Evolutionary conservation across 2,329 filamentous ascomycete genomes (phyloP).

Genomic region (Trichoderma sp.): DNA sequence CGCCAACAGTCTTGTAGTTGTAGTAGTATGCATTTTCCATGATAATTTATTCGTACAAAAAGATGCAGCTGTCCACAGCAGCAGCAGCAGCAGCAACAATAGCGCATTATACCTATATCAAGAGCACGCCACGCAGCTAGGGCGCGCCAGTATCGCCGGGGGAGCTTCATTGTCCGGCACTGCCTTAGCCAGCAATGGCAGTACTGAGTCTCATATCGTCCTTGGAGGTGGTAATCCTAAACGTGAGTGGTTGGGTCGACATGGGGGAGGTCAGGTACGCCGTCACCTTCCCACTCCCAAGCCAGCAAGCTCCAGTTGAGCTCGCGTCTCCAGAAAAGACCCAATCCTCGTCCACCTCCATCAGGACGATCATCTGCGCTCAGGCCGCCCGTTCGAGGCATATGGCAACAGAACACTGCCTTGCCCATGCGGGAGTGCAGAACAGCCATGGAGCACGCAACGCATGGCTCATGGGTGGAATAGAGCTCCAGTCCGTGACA

Average conservation of each 20-base stretch:
- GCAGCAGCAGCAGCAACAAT: background rate
- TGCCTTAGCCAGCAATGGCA: slow-evolving; percentile 17
- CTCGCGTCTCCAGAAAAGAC: slow-evolving; percentile 72
- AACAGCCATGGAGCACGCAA: slow-evolving; percentile 96
- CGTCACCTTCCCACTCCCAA: slow-evolving; percentile 69
- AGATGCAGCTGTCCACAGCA: background rate
- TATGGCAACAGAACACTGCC: slow-evolving; percentile 77
- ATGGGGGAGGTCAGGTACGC: slow-evolving; percentile 41
- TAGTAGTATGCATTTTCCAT: slow-evolving; percentile 28
- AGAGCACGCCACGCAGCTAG: background rate
- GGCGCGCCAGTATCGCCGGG: background rate
- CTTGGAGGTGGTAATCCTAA: slow-evolving; percentile 48
- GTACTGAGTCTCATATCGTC: slow-evolving; percentile 40
- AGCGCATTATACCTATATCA: background rate
- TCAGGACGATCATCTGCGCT: slow-evolving; percentile 70
- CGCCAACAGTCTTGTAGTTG: slow-evolving; percentile 30
- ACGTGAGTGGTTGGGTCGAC: slow-evolving; percentile 55
- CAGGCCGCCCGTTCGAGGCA: slow-evolving; percentile 80
- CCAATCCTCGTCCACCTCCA: slow-evolving; percentile 62
- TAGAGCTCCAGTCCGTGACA: slow-evolving; percentile 94
- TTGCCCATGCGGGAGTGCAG: slow-evolving; percentile 89
- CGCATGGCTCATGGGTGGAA: slow-evolving; percentile 91
- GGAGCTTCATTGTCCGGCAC: background rate
- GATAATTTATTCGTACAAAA: background rate
- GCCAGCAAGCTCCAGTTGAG: slow-evolving; percentile 84